Percentiles rank a stretch among this genome's conserved stretches.
Conservation (phyloP, 2,329 filamentous ascomycete genomes). For the Nemania serpens region DNA sequence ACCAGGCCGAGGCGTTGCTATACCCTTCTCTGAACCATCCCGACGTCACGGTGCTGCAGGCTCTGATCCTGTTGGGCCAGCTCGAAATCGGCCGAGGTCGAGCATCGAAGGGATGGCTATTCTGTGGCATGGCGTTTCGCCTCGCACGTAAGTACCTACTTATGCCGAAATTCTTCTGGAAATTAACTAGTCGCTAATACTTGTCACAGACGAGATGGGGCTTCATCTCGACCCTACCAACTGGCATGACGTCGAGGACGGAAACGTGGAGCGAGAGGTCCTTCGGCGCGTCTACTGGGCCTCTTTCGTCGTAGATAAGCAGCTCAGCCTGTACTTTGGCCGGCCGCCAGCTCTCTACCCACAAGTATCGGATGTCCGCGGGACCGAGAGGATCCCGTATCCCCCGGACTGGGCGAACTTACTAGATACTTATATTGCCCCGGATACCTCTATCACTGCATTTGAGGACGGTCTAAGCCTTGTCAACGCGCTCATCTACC, state of each 20-base stretch:
- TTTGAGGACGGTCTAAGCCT: conserved; percentile 53
- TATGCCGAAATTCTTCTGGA: neutral
- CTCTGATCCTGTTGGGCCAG: conserved; percentile 51
- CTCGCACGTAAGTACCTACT: conserved; percentile 43
- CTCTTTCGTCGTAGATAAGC: conserved; percentile 55
- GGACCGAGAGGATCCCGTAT: conserved; percentile 54
- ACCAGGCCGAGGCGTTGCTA: conserved; percentile 51
- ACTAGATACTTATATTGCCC: conserved; percentile 53
- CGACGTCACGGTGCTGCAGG: conserved; percentile 53
- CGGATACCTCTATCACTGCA: conserved; percentile 49
- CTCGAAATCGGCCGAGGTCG: conserved; percentile 53
- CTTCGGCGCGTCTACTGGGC: conserved; percentile 56
- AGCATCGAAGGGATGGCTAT: conserved; percentile 56
- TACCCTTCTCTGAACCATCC: conserved; percentile 51
- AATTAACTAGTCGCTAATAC: neutral
- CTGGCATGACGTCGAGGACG: conserved; percentile 49
- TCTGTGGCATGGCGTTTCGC: conserved; percentile 57
- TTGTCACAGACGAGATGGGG: conserved; percentile 51
- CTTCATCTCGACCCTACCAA: conserved; percentile 57
- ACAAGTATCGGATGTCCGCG: conserved; percentile 54
- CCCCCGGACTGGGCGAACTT: conserved; percentile 54
- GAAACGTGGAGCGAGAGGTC: conserved; percentile 51
- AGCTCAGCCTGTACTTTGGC: conserved; percentile 57
- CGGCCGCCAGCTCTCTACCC: conserved; percentile 55
- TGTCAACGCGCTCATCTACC: conserved; percentile 52